Evolutionary conservation across 129 eudicot species (phyloP), one percentile per base, ranked within the genome.

Genomic region (Chrysanthemum makinoi): DNA sequence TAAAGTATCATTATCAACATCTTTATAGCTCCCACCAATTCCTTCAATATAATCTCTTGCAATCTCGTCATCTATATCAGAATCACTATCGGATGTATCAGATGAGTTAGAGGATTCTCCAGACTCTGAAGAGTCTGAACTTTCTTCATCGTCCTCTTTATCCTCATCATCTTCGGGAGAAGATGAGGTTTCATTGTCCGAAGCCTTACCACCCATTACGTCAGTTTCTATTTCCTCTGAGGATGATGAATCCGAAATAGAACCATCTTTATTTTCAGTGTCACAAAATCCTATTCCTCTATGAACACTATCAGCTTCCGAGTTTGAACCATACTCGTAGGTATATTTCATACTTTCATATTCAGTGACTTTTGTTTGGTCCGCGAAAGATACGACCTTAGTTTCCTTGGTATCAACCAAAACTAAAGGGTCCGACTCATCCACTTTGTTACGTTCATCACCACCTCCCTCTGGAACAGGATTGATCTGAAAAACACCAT

Each of bases 1-100:
- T 68, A 86, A 2, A 63, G 95, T 82, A 16, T 79, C 88, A 69
- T 84, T 67, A 70, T 73, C 79, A 75, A 70, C 80, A 61, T 84
- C 70, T 52, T 82, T 72, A 18, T 72, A 75, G 54, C 57, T 71
- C 65, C 98, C 88, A 71, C 97, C 93, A 73, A 90, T 94, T 60
- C 96, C 99, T 68, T 89, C 84, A 78, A 82, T 80, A 63, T 94
- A 90, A 84, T 94, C 99, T 49, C 81, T 81, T 51, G 93, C 88
- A 26, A 94, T 72, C 72, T 86, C 97, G 7, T 94, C 96, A 68
- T 90, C 96, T 68, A 88, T 65, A 72, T 88, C 93, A 47, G 87
- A 80, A 70, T 90, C 96, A 65, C 86, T 65, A 72, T 88, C 93
- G 30, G 87, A 80, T 9, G 84, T 85, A 30, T 80, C 95, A 46